Conservation (phyloP, 2,329 filamentous ascomycete genomes). For the Microdochium paspali region DNA sequence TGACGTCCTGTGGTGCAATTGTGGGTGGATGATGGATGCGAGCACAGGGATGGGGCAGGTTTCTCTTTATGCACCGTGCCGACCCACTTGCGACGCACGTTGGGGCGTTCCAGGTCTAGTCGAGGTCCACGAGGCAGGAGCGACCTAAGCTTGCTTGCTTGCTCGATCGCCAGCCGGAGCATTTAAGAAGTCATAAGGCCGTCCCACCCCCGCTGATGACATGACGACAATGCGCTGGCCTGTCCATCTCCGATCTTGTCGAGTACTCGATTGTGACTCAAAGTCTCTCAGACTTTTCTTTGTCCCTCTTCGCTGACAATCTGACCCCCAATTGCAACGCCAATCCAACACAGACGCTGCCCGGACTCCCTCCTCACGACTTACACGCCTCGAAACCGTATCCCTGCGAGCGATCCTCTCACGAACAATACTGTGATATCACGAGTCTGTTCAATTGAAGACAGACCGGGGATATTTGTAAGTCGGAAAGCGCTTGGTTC, state of each 20-base stretch:
- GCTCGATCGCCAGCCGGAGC: not conserved
- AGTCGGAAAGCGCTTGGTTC: too few species aligned
- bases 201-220: not conserved
- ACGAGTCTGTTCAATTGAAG: not conserved
- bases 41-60: not conserved
- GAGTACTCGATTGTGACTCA: not conserved
- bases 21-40: not conserved
- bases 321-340: not conserved
- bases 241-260: not conserved
- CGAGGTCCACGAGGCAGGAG: too few species aligned
- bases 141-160: too few species aligned
- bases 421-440: not conserved
- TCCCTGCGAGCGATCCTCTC: not conserved
- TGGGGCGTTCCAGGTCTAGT: not conserved
- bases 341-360: not conserved
- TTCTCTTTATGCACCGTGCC: not conserved
- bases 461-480: too few species aligned
- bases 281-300: not conserved
- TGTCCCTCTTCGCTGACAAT: not conserved
- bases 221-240: not conserved
- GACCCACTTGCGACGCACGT: not conserved
- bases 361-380: not conserved
- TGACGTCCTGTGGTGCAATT: too few species aligned
- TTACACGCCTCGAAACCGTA: not conserved
- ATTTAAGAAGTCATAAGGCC: constrained; percentile 1